A percentile compares a stretch with the other conserved stretches of the same genome.
Conservation (phyloP, 2,329 filamentous ascomycete species). For the Sarocladium strictum region DNA sequence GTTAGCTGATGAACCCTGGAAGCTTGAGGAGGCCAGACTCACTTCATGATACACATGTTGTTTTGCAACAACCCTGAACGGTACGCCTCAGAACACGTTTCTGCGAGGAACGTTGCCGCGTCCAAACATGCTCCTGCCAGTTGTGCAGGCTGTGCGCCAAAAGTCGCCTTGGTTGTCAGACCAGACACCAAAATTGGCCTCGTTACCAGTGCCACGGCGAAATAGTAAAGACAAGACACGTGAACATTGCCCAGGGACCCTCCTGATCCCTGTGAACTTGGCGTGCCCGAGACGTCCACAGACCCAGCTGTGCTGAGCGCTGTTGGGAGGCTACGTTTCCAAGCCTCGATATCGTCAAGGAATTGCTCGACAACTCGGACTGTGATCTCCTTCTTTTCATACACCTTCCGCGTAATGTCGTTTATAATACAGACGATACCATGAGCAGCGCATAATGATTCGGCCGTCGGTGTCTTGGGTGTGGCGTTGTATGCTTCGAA, state of each 20-base stretch:
- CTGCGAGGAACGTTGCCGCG: slow-evolving; percentile 47
- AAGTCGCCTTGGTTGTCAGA: slow-evolving; percentile 32
- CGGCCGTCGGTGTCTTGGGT: slow-evolving; percentile 13
- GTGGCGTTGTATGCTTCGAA: slow-evolving; percentile 17
- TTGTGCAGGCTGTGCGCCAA: slow-evolving; percentile 19
- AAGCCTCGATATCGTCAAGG: slow-evolving; percentile 35
- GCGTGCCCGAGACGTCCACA: not conserved
- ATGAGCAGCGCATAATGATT: slow-evolving; percentile 32
- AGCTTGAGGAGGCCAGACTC: slow-evolving; percentile 16
- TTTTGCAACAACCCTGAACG: slow-evolving; percentile 37
- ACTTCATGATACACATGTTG: slow-evolving; percentile 57
- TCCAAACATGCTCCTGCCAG: slow-evolving; percentile 49
- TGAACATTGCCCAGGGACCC: slow-evolving; percentile 43
- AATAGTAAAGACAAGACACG: slow-evolving; percentile 52
- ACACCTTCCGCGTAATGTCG: slow-evolving; percentile 35
- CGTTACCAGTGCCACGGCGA: slow-evolving; percentile 51
- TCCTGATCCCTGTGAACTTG: not conserved
- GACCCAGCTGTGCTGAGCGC: slow-evolving; percentile 13
- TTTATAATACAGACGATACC: slow-evolving; percentile 36
- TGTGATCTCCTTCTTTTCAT: slow-evolving; percentile 29
- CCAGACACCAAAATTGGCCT: slow-evolving; percentile 48
- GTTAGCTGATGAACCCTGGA: slow-evolving; percentile 22
- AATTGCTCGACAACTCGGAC: slow-evolving; percentile 30
- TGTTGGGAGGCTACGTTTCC: slow-evolving; percentile 38
- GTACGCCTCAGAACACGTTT: slow-evolving; percentile 44